Base-by-base conservation (phyloP, 495 filamentous ascomycete species). In the Podospora australis region DNA sequence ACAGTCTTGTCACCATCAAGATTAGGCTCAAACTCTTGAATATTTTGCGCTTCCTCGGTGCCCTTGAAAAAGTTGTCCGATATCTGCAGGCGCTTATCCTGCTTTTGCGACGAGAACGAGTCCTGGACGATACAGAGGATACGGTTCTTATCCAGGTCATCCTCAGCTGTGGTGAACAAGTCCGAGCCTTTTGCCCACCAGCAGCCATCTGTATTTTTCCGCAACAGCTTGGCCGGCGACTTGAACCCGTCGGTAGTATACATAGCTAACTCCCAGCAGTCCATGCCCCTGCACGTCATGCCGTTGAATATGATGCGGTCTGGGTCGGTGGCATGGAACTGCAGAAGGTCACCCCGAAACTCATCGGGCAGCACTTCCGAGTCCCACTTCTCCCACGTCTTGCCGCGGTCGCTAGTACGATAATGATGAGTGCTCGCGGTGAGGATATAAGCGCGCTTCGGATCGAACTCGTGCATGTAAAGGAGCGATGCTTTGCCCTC, bases 201-300 rank as follows among this genome's bases (percentile, higher is more conserved):
- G 64, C 92, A 98, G 44, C 81, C 79, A 26, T 77, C 70, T 2
- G 84, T 84, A 36, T 77, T 71, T 23, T 75, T 71, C 22, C 80
- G 74, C 50, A 97, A 71, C 14, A 70, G 54, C 46, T 84, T 73
- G 24, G 79, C 73, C 29, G 71, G 60, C 6, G 73, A 77, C 34
- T 82, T 65, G 68, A 98, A 98, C 42, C 86, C 86, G 63, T 98
- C 80, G 13, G 71, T 81, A 2, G 92, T 97, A 58, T 96, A 96
- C 62, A 77, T 83, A 17, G 82, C 72, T 30, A 73, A 54, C 53
- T 80, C 78, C 28, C 73, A 66, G 57, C 76, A 80, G 56, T 70
- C 66, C 26, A 76, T 65, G 47, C 70, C 74, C 6, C 72, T 60
- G 57, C 90, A 95, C 43, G 80, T 71, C 67, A 81, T 76, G 30